Evolutionary conservation across 192 early-diverging fungal genomes (phyloP).

Genomic region (Dissophora globulifera): DNA sequence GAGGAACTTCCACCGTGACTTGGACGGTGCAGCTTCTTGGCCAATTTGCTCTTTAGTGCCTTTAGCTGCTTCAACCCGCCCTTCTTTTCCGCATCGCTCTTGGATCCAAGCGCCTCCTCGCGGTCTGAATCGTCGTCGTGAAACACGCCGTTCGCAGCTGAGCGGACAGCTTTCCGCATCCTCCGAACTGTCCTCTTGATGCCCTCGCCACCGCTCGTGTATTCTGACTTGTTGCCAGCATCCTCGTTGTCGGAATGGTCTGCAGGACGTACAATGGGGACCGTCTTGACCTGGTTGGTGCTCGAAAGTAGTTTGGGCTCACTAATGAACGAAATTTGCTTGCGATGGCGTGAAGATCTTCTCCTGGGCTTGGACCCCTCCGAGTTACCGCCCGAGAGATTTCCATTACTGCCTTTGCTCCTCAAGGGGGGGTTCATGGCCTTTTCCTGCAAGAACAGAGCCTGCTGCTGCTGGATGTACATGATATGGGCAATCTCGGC

Average conservation of each 20-base stretch:
- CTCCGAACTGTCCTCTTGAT: slow-evolving; percentile 46
- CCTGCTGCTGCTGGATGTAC: slow-evolving; percentile 53
- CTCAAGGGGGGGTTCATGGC: slow-evolving; percentile 43
- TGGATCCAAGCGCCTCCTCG: slow-evolving; percentile 38
- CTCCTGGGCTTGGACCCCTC: slow-evolving; percentile 33
- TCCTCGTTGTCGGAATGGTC: slow-evolving; percentile 51
- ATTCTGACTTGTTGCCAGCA: slow-evolving; percentile 40
- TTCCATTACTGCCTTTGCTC: slow-evolving; percentile 42
- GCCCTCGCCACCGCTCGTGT: slow-evolving; percentile 49
- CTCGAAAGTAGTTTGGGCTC: slow-evolving; percentile 39
- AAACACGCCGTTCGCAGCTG: slow-evolving; percentile 44
- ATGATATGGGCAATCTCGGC: slow-evolving; percentile 52
- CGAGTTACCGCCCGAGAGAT: slow-evolving; percentile 33
- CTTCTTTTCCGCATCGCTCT: slow-evolving; percentile 54
- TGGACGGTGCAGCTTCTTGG: slow-evolving; percentile 46
- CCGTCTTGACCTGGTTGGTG: slow-evolving; percentile 48
- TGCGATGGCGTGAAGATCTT: slow-evolving; percentile 40
- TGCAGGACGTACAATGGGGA: slow-evolving; percentile 48
- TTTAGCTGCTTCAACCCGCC: slow-evolving; percentile 51
- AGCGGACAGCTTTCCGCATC: slow-evolving; percentile 43
- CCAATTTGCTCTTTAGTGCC: slow-evolving; percentile 48
- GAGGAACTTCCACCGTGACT: slow-evolving; percentile 27
- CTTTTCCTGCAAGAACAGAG: slow-evolving; percentile 48
- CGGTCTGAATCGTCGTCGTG: slow-evolving; percentile 49
- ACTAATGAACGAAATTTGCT: slow-evolving; percentile 49